Base-by-base conservation (phyloP, 2,329 filamentous ascomycete genomes). In the Coniochaeta sp. region DNA sequence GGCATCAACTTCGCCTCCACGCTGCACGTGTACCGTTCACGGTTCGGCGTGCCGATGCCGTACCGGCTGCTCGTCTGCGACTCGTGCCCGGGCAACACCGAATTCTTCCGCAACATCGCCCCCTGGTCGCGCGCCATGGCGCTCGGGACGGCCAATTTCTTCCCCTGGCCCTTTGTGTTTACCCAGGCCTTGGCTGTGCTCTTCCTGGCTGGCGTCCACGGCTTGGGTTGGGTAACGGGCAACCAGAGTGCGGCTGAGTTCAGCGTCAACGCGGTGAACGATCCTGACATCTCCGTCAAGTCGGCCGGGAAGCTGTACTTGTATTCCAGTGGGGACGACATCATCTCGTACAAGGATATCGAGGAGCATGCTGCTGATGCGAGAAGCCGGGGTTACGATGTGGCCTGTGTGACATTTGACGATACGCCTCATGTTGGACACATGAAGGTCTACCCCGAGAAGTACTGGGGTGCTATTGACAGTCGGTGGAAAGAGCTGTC, bases 351-450 rank as follows among this genome's bases (percentile, higher is more conserved):
- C 68, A 67, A 80, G 61, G 83, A 87, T 62, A 79, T 87, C 0
- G 81, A 85, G 64, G 73, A 72, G 16, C 81, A 87, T 65, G 81
- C 78, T 0, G 77, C 77, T 2, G 70, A 77, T 38, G 79, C 82
- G 1, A 73, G 68, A 61, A 66, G 68, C 14, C 73, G 74, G 59
- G 85, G 85, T 0, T 86, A 81, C 64, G 67, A 68, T 24, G 78
- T 81, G 1, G 72, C 76, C 1, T 72, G 76, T 22, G 80, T 83
- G 61, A 66, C 79, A 33, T 89, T 89, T 63, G 77, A 83, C 57
- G 81, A 79, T 4, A 85, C 81, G 57, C 73, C 78, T 1, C 86
- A 89, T 69, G 85, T 86, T 19, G 83, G 82, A 1, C 84, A 88
- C 67, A 81, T 88, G 73, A 74, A 80, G 19, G 72, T 78, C 69